Evolutionary conservation across 2,329 filamentous ascomycete genomes (phyloP), one percentile per base, ranked within the genome.

Genomic region (Knufia fluminis): DNA sequence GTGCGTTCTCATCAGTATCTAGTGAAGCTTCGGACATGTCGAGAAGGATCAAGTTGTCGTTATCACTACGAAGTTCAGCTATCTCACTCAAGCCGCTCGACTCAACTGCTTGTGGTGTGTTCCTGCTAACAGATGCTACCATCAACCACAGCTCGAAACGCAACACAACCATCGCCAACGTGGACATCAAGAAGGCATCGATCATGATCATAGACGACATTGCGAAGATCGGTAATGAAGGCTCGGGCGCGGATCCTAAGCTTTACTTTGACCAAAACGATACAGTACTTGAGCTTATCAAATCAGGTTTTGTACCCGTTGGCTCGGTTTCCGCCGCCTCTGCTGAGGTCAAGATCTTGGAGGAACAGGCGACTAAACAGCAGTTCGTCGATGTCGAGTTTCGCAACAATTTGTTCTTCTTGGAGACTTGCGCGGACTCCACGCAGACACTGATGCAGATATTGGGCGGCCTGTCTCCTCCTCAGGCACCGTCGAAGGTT

Each of bases 381-480:
- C 84, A 82, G 55, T 77, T 80, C 35, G 67, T 96, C 12, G 83
- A 92, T 57, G 75, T 96, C 1, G 86, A 94, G 55, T 71, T 97
- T 41, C 80, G 80, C 53, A 90, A 95, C 60, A 85, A 94, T 56
- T 74, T 98, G 1, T 74, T 98, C 47, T 83, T 98, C 28, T 70
- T 98, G 4, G 92, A 98, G 66, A 94, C 90, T 1, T 98, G 94
- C 61, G 92, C 92, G 24, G 92, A 98, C 66, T 98, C 92, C 1
- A 97, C 89, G 0, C 89, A 96, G 64, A 98, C 92, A 0, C 74
- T 98, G 12, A 83, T 95, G 46, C 76, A 78, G 1, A 76, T 94
- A 36, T 69, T 90, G 14, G 87, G 85, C 60, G 89, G 85, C 0
- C 73, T 98, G 3, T 81, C 83, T 32, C 92, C 91, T 3, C 91